These are phyloP conservation scores for Isochrysis galbana DNA, from an alignment of 78 protist species.

Conservation along the genomic window DNA sequence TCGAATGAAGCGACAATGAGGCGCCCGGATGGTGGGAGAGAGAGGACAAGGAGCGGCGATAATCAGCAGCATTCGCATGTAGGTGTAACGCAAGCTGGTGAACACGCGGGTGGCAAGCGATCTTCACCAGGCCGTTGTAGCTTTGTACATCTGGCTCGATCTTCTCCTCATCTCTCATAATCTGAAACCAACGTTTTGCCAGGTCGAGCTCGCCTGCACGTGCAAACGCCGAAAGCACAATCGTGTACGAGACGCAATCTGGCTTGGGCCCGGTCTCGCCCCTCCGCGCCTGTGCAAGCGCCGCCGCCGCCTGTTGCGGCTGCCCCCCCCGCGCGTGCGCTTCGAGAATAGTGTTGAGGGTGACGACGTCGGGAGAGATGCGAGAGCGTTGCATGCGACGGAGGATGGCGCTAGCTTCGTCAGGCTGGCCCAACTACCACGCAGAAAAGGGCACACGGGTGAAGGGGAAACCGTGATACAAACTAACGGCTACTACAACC, in stretches of 20 bases:
- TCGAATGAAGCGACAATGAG: no score
- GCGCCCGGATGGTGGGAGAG: no score
- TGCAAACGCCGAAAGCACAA: neutral
- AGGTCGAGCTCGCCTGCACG: neutral
- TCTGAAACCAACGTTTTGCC: neutral
- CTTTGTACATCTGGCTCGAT: neutral
- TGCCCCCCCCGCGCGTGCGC: neutral
- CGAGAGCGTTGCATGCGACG: neutral
- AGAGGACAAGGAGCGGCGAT: no score
- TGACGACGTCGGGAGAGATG: neutral
- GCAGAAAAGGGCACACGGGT: no score
- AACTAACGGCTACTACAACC: no score
- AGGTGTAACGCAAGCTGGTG: no score
- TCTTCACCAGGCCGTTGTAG: conserved; percentile 3
- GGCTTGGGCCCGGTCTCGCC: neutral
- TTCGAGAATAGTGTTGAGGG: neutral
- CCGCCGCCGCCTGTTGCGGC: neutral
- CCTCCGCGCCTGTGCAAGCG: neutral
- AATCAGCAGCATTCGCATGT: no score
- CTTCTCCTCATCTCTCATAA: neutral
- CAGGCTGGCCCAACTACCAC: no score
- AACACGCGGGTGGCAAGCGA: no score
- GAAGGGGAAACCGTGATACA: no score
- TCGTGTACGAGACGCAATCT: neutral
- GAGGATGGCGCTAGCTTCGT: neutral